phyloP scores from a whole-genome alignment of 345 rosid species.

The Nephelium lappaceum region DNA sequence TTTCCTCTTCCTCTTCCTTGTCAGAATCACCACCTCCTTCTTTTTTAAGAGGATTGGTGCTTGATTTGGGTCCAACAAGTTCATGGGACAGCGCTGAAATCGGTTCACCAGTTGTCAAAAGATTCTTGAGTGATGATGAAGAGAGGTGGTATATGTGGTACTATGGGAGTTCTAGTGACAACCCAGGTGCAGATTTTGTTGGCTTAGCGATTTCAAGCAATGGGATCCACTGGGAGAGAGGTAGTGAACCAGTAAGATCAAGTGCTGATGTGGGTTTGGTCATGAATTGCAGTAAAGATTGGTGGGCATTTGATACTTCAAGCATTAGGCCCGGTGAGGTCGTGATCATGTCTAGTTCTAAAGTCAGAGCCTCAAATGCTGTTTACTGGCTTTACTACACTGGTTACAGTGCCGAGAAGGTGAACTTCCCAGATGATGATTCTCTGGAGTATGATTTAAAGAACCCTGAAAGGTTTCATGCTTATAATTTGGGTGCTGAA shows the following conservation, averaged over 20 bases:
- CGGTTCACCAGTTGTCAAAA: conserved; percentile 86
- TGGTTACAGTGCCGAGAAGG: conserved; percentile 52
- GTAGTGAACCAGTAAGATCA: conserved; percentile 48
- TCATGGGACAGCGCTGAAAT: conserved; percentile 77
- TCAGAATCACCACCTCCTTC: conserved; percentile 19
- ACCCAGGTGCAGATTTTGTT: conserved; percentile 45
- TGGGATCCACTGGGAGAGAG: conserved; percentile 88
- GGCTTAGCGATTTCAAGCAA: conserved; percentile 80
- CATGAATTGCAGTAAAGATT: conserved; percentile 59
- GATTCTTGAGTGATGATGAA: conserved; percentile 74
- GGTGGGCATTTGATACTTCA: conserved; percentile 86
- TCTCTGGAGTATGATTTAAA: conserved; percentile 29
- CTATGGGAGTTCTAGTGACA: conserved; percentile 54
- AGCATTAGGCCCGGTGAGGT: conserved; percentile 74
- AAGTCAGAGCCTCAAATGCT: conserved; percentile 59
- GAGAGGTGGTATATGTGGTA: conserved; percentile 97
- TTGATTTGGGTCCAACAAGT: conserved; percentile 51
- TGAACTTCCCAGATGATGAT: conserved; percentile 32
- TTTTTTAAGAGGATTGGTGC: conserved; percentile 52
- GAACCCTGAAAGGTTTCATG: conserved; percentile 54
- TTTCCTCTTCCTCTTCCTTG: conserved; percentile 25
- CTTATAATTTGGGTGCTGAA: conserved; percentile 21
- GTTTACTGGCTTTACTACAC: conserved; percentile 89
- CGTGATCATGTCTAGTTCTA: conserved; percentile 69
- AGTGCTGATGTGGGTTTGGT: conserved; percentile 71